Evolutionary conservation across 495 filamentous ascomycete species (phyloP), one percentile per base, ranked within the genome.

Genomic region (Trichocladium uniseriatum): DNA sequence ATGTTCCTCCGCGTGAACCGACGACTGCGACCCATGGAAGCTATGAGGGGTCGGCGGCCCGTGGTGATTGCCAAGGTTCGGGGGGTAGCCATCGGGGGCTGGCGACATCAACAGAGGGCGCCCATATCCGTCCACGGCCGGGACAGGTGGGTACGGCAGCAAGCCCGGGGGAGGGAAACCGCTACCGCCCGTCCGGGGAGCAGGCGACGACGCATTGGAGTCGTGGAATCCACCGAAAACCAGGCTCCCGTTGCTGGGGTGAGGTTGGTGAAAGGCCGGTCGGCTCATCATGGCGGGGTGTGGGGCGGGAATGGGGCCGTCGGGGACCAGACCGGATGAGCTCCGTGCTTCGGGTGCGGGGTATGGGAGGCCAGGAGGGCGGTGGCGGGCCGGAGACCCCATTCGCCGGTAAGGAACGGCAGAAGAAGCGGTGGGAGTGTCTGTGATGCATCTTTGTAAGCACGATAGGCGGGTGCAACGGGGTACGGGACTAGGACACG

Each of bases 1-100:
- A 37, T 55, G 54, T 28, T 69, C 68, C 4, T 69, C 68, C 0
- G 58, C 51, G 20, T 64, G 64, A 5, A 55, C 59, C 1, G 75
- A 77, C 18, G 70, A 65, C 43, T 76, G 75, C 3, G 76, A 79
- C 15, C 70, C 76, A 15, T 77, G 74, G 35, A 75, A 73, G 50
- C 75, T 78, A 32, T 72, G 74, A 4, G 75, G 73, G 6, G 74
- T 77, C 6, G 70, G 67, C 6, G 74, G 69, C 0, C 67, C 69
- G 43, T 70, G 71, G 47, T 63, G 72, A 51, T 57, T 63, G 49
- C 63, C 47, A 27, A 55, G 51, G 36, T 54, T 43, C 28, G 69
- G 62, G 3, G 64, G 64, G 24, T 63, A 71, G 15, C 60, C 61
- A 21, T 75, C 71, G 13, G 62, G 49, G 19, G 60, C 59, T 49